These are phyloP conservation scores for Leptomonas pyrrhocoris DNA, from an alignment of 208 protist species.

Conservation along the genomic window DNA sequence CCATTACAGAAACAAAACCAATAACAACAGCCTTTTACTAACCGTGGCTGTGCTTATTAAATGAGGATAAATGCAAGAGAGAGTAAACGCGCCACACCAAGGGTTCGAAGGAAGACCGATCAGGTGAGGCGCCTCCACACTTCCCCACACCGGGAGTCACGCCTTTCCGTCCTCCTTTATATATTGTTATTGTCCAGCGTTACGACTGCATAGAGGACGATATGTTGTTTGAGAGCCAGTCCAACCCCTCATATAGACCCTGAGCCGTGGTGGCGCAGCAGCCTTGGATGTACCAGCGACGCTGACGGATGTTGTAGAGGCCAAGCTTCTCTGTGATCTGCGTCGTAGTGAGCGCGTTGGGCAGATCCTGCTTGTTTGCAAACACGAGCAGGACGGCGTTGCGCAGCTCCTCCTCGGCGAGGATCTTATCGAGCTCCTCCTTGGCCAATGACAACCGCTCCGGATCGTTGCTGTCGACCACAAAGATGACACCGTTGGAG, in stretches of 20 bases:
- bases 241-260: constrained; percentile 92
- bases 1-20: too few species aligned
- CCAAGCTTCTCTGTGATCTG: constrained; percentile 97
- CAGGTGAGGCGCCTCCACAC: too few species aligned
- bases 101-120: too few species aligned
- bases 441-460: constrained; percentile 91
- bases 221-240: constrained; percentile 89
- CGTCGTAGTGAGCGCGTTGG: constrained; percentile 96
- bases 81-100: too few species aligned
- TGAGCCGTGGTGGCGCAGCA: constrained; percentile 93
- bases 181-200: too few species aligned
- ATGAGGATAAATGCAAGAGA: too few species aligned
- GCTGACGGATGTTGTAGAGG: constrained; percentile 92
- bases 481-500: constrained; percentile 97
- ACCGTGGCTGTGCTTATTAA: too few species aligned
- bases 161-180: too few species aligned
- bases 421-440: constrained; percentile 96
- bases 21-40: too few species aligned
- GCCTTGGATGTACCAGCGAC: constrained; percentile 94
- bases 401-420: constrained; percentile 97
- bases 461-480: constrained; percentile 97
- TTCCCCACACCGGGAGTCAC: too few species aligned
- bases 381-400: constrained; percentile 97
- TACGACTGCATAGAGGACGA: constrained; percentile 17
- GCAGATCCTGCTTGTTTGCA: constrained; percentile 99